A percentile compares a stretch with the other conserved stretches of the same genome.
Evolutionary conservation across 2,329 filamentous ascomycete genomes (phyloP).

Genomic region (Ceratocystis ficicola): DNA sequence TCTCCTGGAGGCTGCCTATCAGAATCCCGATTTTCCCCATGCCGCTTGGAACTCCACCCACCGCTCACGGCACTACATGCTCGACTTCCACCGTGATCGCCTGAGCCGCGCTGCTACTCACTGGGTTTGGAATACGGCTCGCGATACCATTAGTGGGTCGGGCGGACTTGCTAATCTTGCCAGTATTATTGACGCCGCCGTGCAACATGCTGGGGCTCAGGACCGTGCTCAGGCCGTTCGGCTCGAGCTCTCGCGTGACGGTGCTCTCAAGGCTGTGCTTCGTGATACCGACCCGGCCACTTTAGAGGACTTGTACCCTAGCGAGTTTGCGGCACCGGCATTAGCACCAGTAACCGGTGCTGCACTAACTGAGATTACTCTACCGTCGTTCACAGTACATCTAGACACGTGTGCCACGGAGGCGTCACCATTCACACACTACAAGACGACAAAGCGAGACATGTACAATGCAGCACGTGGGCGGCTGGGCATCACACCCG

Average conservation of each 20-base stretch:
- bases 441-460: constrained; percentile 68
- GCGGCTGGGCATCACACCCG: constrained; percentile 43
- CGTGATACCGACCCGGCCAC: constrained; percentile 31
- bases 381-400: constrained; percentile 33
- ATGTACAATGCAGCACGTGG: constrained; percentile 60
- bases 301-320: constrained; percentile 35
- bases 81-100: constrained; percentile 65
- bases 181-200: constrained; percentile 28
- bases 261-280: constrained; percentile 35
- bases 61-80: constrained; percentile 60
- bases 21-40: constrained; percentile 30
- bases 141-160: constrained; percentile 35
- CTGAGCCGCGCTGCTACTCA: constrained; percentile 52
- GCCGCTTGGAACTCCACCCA: constrained; percentile 42
- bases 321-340: constrained; percentile 29
- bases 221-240: constrained; percentile 33
- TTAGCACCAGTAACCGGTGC: constrained; percentile 36
- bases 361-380: constrained; percentile 25
- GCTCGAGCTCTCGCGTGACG: constrained; percentile 41
- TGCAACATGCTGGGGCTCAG: constrained; percentile 3
- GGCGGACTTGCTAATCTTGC: constrained; percentile 36
- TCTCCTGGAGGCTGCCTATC: constrained; percentile 36
- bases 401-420: constrained; percentile 34
- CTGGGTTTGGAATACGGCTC: constrained; percentile 42
- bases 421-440: constrained; percentile 57